Evolutionary conservation across 768 basidiomycete species (phyloP), one percentile per base, ranked within the genome.

Genomic region (Clathrus columnatus): DNA sequence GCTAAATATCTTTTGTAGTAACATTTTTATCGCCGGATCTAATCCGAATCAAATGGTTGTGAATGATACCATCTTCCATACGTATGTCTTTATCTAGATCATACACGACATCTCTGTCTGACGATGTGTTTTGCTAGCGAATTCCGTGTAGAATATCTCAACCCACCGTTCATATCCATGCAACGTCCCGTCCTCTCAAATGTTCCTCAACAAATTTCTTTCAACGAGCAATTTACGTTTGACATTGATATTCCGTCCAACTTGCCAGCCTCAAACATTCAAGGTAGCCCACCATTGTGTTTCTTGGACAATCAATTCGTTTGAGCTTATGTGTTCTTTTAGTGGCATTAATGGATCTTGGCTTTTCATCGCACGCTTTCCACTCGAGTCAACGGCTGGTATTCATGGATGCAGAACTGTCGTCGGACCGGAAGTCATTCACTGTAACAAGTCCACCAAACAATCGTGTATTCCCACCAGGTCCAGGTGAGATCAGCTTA

Each of bases 101-200:
- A 6, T 5, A 30, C 11, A 48, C 60, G 0, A 68, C 69, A 17
- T 62, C 30, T 10, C 26, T 44, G 18, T 24, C 51, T 53, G 18
- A 51, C 26, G 7, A 2, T 24, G 20, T n/a, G 6, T 32, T n/a
- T 45, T 41, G 14, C 21, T 24, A 65, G 62, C 18, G 73, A 75
- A 66, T 75, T 72, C 65, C 61, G 73, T 2, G 65, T 71, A 17
- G 73, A 75, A 61, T 73, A 71, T 56, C 63, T 72, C 21, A 70
- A 70, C 43, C 74, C 73, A 5, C 73, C 75, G 2, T 75, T 70
- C 63, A 72, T 75, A 70, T 66, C 64, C 20, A 60, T 66, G 28
- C 61, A 61, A 0, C 66, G 74, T 10, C 74, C 73, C 1, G 61
- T 60, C 0, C 56, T 73, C 46, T 68, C 63, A 20, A 68, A 68